Base-by-base conservation (phyloP, 129 eudicot genomes). In the Ambrosia artemisiifolia region DNA sequence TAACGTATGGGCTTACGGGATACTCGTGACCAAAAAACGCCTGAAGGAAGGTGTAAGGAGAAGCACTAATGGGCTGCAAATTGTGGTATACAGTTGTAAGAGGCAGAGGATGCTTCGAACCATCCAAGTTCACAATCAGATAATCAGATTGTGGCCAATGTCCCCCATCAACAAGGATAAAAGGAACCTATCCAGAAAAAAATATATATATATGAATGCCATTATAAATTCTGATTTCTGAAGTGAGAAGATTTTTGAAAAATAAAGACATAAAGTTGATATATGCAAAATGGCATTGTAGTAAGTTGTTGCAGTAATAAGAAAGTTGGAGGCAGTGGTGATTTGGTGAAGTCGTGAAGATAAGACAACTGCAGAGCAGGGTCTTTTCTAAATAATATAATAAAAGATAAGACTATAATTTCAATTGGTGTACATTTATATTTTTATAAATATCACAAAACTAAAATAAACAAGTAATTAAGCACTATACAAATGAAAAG, bases 41-140 rank as follows among this genome's bases (percentile, higher is more conserved):
- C 85, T 93, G 98, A 11, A 93, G 86, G 75, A 93, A 85, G 42
- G 95, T 93, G 73, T 83, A 90, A 13, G 95, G 96, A 81, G 98
- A 60, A 75, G 98, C 96, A 70, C 17, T 66, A 48, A 93, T 74
- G 17, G 98, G 98, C 86, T 87, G 96, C 84, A 90, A 74, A 70
- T 93, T 83, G 79, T 84, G 87, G 82, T 87, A 93, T 69, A 90
- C 96, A 13, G 96, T 90, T 11, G 85, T 76, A 56, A 93, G 96
- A 55, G 96, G 96, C 73, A 93, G 67, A 28, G 92, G 85, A 77
- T 93, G 98, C 63, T 74, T 85, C 75, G 98, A 90, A 16, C 95
- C 95, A 49, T 93, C 96, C 96, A 90, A 78, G 78, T 85, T 84
- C n/a, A 93, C 93, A 13, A 74, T 48, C 34, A 93, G 81, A 84